Conservation (phyloP, 306 rosid species). For the Abrus pulchellus region DNA sequence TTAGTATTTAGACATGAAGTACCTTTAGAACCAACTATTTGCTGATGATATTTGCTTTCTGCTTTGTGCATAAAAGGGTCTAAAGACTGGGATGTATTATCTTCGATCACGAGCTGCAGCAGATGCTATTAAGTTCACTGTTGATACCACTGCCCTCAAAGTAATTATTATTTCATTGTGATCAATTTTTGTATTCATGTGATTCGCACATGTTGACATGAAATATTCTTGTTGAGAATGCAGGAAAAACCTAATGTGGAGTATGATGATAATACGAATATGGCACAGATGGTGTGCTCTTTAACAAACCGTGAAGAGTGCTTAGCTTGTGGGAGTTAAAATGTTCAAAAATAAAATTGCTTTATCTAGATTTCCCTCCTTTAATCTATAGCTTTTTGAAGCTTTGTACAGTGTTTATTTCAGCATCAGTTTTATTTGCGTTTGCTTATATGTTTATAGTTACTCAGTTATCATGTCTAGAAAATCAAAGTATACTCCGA, state of each 20-base stretch:
- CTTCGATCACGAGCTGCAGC: slow-evolving; percentile 83
- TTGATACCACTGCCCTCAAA: slow-evolving; percentile 69
- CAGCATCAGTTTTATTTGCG: background rate
- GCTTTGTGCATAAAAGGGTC: slow-evolving; percentile 59
- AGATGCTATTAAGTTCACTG: slow-evolving; percentile 89
- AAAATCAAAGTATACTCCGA: background rate
- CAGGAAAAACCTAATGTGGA: slow-evolving; percentile 60
- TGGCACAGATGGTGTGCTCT: slow-evolving; percentile 90
- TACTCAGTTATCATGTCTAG: background rate
- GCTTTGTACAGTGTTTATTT: slow-evolving; percentile 45
- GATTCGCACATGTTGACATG: background rate
- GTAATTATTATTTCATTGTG: slow-evolving; percentile 43
- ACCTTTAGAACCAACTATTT: background rate
- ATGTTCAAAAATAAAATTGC: background rate
- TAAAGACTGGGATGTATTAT: slow-evolving; percentile 91
- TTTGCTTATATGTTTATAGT: background rate
- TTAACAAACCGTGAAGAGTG: slow-evolving; percentile 82
- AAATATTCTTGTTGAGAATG: slow-evolving; percentile 27
- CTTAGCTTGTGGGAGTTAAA: slow-evolving; percentile 84
- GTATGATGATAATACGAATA: slow-evolving; percentile 58
- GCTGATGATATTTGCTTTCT: slow-evolving; percentile 22
- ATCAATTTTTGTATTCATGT: background rate
- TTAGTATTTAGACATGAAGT: background rate
- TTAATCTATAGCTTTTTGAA: background rate
- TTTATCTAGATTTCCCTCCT: background rate